phyloP scores from a whole-genome alignment of 208 protist genomes.

The Leishmania arabica region DNA sequence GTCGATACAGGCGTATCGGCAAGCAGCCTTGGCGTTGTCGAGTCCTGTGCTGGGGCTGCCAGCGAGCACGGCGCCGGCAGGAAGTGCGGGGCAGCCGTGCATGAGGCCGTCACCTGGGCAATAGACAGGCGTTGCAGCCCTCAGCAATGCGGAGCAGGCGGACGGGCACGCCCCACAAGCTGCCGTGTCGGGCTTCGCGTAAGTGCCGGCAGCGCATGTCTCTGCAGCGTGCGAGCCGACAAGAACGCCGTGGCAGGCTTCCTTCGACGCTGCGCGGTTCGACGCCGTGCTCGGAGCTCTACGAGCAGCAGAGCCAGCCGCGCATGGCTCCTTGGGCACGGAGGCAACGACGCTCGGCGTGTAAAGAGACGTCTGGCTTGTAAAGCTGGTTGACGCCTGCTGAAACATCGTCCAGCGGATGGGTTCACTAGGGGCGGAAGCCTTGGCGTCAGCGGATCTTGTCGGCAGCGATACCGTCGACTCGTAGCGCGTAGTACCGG shows the following conservation, averaged over 20 bases:
- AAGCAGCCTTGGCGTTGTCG: background rate
- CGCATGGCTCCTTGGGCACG: background rate
- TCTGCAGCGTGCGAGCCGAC: background rate
- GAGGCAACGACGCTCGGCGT: conserved; percentile 7
- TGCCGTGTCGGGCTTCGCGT: conserved; percentile 4
- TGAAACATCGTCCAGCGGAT: conserved; percentile 9
- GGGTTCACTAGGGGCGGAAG: background rate
- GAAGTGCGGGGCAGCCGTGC: conserved; percentile 25
- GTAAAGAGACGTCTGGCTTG: conserved; percentile 5
- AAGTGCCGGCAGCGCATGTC: conserved; percentile 18
- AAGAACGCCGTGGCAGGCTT: background rate
- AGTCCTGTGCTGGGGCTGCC: conserved; percentile 12
- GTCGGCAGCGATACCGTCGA: conserved; percentile 6
- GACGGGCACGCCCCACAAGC: conserved; percentile 20
- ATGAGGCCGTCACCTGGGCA: conserved; percentile 34
- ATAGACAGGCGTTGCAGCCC: conserved; percentile 10
- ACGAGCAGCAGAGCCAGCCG: background rate
- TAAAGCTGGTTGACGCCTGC: background rate
- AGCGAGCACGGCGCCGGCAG: conserved; percentile 9
- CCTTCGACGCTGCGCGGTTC: background rate
- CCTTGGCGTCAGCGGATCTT: background rate
- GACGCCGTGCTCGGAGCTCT: background rate
- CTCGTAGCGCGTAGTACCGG: conserved; percentile 26
- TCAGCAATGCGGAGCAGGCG: conserved; percentile 3
- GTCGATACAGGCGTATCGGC: conserved; percentile 23